Base-by-base conservation (phyloP, 2,329 filamentous ascomycete genomes). In the Talaromyces sp. region DNA sequence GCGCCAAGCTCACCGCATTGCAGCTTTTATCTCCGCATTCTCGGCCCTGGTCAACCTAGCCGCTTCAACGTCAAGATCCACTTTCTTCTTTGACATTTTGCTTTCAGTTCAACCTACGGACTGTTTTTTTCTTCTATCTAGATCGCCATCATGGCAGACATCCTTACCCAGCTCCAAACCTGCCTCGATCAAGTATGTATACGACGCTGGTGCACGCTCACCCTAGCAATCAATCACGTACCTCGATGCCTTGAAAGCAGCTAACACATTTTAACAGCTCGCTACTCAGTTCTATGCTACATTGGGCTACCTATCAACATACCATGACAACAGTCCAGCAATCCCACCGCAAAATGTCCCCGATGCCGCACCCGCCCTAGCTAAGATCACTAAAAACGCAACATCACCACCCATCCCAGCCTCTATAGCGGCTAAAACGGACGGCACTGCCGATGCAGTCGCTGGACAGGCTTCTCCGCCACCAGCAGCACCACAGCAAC, bases 251-350 rank as follows among this genome's bases (percentile, higher is more conserved):
- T n/a, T n/a, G n/a, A n/a, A n/a, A n/a, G n/a, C 20, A 44, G 37
- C 50, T 46, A 41, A 41, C 27, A 44, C 36, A 27, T 9, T 27
- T 29, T 35, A 50, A 47, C 37, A 78, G 74, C 74, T 80, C 29
- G 75, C 76, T 63, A 79, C 76, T 43, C 77, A 80, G 70, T 78
- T 79, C 73, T 80, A 78, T 66, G 76, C 77, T 49, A 78, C 77
- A 29, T 68, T 80, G 51, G 73, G 74, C 67, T 80, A 80, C 63
- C 69, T 79, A 52, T 74, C 67, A 49, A 75, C 69, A 51, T 78
- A 76, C 67, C 76, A 75, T 65, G 76, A 74, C 65, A 74, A 72
- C 61, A 74, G 69, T 39, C 70, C 69, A 50, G 73, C 70, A 27
- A 71, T 54, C 11, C 65, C 62, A 30, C 72, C 69, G 14, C 58